Conservation (phyloP, 192 early-diverging fungal genomes). For the Linnemannia hyalina region DNA sequence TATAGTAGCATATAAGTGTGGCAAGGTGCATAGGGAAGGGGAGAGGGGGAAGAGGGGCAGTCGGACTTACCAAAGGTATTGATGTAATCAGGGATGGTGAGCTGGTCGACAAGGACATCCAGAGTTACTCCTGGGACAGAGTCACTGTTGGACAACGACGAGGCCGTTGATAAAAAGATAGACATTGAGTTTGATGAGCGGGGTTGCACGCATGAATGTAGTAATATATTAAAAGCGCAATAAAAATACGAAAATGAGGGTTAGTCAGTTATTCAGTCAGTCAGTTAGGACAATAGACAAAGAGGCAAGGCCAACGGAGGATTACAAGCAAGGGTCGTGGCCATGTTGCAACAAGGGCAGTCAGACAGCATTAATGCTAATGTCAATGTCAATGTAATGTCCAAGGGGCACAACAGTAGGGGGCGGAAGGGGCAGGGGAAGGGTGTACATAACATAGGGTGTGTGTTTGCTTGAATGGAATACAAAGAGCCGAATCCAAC, state of each 20-base stretch:
- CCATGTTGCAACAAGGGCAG: too few relatives aligned
- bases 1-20: background rate
- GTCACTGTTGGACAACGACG: slow-evolving; percentile 17
- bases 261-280: background rate
- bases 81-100: slow-evolving; percentile 40
- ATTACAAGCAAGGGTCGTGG: too few relatives aligned
- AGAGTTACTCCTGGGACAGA: slow-evolving; percentile 43
- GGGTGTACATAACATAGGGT: background rate
- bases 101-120: slow-evolving; percentile 43
- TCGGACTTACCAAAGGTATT: slow-evolving; percentile 39
- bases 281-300: too few relatives aligned
- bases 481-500: slow-evolving; percentile 1
- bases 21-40: background rate
- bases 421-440: background rate
- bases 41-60: background rate
- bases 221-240: background rate
- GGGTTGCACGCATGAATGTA: background rate
- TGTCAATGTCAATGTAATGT: background rate
- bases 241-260: background rate
- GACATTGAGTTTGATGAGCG: background rate
- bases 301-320: background rate
- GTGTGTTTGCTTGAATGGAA: background rate
- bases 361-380: too few relatives aligned
- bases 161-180: background rate
- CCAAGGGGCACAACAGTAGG: background rate